Evolutionary conservation across 164 flowering plant species (phyloP), one percentile per base, ranked within the genome.

Genomic region (Liriodendron chinense): DNA sequence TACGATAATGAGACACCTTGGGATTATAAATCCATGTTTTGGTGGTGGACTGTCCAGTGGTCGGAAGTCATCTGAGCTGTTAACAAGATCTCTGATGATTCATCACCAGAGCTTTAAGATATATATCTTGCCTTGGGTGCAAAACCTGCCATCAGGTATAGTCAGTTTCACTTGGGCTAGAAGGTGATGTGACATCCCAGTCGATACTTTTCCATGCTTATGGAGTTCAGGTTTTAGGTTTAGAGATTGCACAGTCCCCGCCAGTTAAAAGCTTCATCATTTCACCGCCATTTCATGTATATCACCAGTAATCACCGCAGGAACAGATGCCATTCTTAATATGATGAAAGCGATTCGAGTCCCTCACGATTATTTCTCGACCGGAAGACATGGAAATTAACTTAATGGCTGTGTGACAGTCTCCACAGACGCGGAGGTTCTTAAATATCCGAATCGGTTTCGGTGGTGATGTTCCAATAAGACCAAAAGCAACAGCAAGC

Each of bases 241-340:
- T 69, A 47, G 18, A 24, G 57, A 47, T 69, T 9, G 24, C n/a
- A 2, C 9, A 6, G 14, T n/a, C 4, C 20, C 70, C 23, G 18
- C 16, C 48, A 47, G 26, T 9, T 10, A 69, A 69, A 69, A 68
- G 9, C 70, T 68, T 43, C 70, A 26, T n/a, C 48, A 48, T 23
- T n/a, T 49, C 12, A 26, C 63, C 64, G 6, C 3, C 18, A 9
- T 20, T 50, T 20, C 16, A 78, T 71, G 59, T n/a, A 47, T 47
- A 43, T 81, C 84, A 93, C 98, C 98, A 93, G 69, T 93, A 91
- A 66, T 91, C 96, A 47, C 87, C 86, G 86, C 96, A 93, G 12
- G 96, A 90, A 80, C 96, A 93, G 4, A 20, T 49, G 25, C 98
- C 96, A 65, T 90, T 81, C 71, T 82, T 86, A 16, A 91, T 76